Conservation (phyloP, 495 filamentous ascomycete species). For the Arthonia radiata region DNA sequence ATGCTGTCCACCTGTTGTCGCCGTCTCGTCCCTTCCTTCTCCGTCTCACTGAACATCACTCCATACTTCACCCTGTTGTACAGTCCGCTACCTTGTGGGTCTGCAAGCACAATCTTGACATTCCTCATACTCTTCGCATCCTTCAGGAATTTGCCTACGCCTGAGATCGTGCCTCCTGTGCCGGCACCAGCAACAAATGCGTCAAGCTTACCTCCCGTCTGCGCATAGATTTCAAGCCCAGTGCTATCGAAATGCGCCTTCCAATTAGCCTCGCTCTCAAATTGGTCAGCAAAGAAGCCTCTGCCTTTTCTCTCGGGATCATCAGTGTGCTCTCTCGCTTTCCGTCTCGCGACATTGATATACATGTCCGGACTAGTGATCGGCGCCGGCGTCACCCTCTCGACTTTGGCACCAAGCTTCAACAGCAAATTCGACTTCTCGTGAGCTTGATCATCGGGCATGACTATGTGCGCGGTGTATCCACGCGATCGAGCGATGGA, state of each 20-base stretch:
- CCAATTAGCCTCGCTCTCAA: conserved; percentile 76
- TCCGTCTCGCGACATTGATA: conserved; percentile 70
- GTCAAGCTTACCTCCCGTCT: conserved; percentile 53
- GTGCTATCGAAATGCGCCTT: conserved; percentile 59
- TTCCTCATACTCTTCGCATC: conserved; percentile 30
- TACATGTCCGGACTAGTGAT: conserved; percentile 82
- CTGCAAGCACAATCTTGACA: conserved; percentile 59
- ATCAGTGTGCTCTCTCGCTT: conserved; percentile 44
- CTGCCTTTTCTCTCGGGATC: conserved; percentile 21
- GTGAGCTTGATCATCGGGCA: conserved; percentile 73
- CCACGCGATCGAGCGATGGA: conserved; percentile 68
- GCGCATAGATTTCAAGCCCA: conserved; percentile 65
- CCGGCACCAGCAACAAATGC: conserved; percentile 92
- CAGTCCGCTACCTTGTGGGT: conserved; percentile 81
- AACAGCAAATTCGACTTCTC: conserved; percentile 79
- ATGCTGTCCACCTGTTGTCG: conserved; percentile 85
- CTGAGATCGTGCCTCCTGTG: conserved; percentile 82
- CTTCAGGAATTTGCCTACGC: conserved; percentile 64
- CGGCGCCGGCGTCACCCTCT: conserved; percentile 69
- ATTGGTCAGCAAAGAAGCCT: conserved; percentile 92
- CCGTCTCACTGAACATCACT: conserved; percentile 80
- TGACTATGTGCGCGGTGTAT: conserved; percentile 88
- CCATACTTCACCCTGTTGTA: conserved; percentile 79
- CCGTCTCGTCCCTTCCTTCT: conserved; percentile 70
- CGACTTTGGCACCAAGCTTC: conserved; percentile 73